Evolutionary conservation across 805 yeast species (phyloP), one percentile per base, ranked within the genome.

Genomic region (Ogataea methanolica): DNA sequence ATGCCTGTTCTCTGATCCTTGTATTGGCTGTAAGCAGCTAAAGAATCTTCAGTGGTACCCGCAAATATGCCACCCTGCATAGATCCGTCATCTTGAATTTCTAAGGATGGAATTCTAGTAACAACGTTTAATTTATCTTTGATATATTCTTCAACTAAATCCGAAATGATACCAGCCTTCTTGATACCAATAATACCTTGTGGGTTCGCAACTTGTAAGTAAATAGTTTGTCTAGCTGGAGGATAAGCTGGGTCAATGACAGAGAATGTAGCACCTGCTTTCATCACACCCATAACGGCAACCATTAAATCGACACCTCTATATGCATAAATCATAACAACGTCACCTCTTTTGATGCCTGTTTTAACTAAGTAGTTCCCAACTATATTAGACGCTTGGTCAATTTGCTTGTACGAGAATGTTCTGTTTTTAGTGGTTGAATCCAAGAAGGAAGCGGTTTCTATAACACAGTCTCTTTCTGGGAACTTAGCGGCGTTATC

Each of bases 171-270:
- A 29, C 99, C 99, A 2, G 99, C 99, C 64, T 89, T 87, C 57
- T 84, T 83, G 56, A 94, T 82, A 17, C 91, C 96, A 51, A 94
- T 84, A 57, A 94, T 76, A 54, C 96, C 99, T 57, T 72, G 79
- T 33, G 99, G 99, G 66, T 85, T 82, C 35, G 99, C 98, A 15
- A 94, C 99, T 42, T 87, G 82, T 48, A 94, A 75, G 66, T 94
- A 94, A 51, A 94, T 80, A 54, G 88, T 94, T 69, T 94, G 99
- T 69, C 99, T 82, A 9, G 96, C 96, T 16, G 99, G 97, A 39
- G 99, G 99, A 67, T 94, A 94, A 5, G 98, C 98, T 7, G 99
- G 99, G 65, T 94, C 99, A 54, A 94, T 95, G 21, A 94, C 99
- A 9, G 97, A 91, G 66, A 94, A 94, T 0, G 99, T 92, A 16